A percentile compares a stretch with the other conserved stretches of the same genome.
These are phyloP conservation scores for Psidium guajava DNA, from an alignment of 345 rosid species.

Conservation along the genomic window DNA sequence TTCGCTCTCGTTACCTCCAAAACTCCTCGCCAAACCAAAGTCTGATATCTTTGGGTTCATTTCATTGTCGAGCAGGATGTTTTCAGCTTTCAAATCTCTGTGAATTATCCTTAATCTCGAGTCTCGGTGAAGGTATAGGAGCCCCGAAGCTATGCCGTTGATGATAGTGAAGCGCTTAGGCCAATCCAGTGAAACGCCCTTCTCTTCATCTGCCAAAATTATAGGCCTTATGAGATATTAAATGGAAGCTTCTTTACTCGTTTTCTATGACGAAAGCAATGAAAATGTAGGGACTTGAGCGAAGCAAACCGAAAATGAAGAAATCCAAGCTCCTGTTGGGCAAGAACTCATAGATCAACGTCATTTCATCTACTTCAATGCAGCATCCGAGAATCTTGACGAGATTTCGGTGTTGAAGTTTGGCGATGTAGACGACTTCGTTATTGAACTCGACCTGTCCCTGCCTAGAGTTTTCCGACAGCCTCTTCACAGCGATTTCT, in stretches of 20 bases:
- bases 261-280: neutral
- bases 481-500: slow-evolving; percentile 6
- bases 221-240: neutral
- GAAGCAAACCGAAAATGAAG: neutral
- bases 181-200: neutral
- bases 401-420: slow-evolving; percentile 2
- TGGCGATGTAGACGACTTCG: neutral
- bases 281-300: neutral
- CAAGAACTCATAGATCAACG: neutral
- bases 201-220: neutral
- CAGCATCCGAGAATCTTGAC: slow-evolving; percentile 1
- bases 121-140: slow-evolving; percentile 15
- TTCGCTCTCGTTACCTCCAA: neutral
- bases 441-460: neutral
- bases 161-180: neutral
- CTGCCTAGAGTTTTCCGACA: neutral
- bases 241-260: neutral
- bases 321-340: neutral
- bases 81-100: neutral
- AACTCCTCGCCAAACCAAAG: neutral
- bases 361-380: neutral
- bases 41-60: neutral
- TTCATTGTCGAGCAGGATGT: neutral
- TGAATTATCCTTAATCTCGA: slow-evolving; percentile 10
- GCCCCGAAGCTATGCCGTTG: neutral